Evolutionary conservation across 2,329 filamentous ascomycete species (phyloP), one percentile per base, ranked within the genome.

Genomic region (Elsinoe fawcettii): DNA sequence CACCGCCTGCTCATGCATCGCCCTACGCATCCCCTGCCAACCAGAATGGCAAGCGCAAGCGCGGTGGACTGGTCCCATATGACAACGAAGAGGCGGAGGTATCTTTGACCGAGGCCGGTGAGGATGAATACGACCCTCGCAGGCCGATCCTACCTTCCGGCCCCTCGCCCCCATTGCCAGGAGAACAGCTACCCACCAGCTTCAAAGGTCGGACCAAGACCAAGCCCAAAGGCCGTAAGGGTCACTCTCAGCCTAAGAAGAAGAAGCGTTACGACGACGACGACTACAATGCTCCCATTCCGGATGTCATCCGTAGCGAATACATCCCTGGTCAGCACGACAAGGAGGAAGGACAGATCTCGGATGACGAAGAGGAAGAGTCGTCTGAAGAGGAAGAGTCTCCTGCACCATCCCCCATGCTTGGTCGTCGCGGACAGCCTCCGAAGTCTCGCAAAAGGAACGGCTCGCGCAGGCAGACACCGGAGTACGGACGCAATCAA

Each of bases 81-180:
- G 49, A 53, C 20, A 53, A 53, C 32, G 53, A 55, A 20, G 54
- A 56, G 12, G 37, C 39, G 8, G 54, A 56, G 41, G 34, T 49
- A 23, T 56, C 69, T 34, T 63, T 69, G 34, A 68, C 70, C 30
- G 69, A 71, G 58, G 65, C 69, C 8, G 67, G 64, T 2, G 73
- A 77, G 56, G 73, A 78, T 63, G 77, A 78, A 61, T 79, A 79
- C 65, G 74, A 77, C 63, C 73, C 74, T 30, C 71, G 71, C 57
- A 69, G 69, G 25, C 75, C 75, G 2, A 62, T 18, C 7, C 11
- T 64, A 43, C 61, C 64, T 9, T 20, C 23, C 25, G 23, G 22
- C 20, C 39, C 22, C n/a, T 27, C 54, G 22, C 20, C 54, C 5
- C 32, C 49, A 6, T 53, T 32, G 12, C 32, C 49, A 22, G n/a